Base-by-base conservation (phyloP, 148 eudicot species). In the Polygonum maritimum region DNA sequence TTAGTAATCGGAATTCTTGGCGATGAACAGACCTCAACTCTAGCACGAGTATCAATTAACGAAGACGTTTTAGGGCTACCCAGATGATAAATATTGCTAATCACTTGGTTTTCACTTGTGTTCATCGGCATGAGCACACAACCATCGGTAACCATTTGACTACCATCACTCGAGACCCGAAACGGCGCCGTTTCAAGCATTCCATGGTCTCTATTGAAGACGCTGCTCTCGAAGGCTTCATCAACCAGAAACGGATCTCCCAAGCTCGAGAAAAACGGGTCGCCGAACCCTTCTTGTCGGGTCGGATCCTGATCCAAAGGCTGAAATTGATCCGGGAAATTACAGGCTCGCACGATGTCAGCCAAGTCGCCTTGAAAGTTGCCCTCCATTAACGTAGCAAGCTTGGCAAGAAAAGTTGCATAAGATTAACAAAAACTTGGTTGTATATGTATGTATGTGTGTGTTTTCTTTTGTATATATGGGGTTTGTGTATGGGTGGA, bases 361-460 rank as follows among this genome's bases (percentile, higher is more conserved):
- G 82, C 74, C 78, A 87, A 82, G 79, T 87, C 90, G 5, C 90
- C 90, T 65, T 80, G 83, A 67, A 76, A 83, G 71, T 85, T 85
- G 41, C 84, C 88, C 87, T 54, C 60, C 60, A 54, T 54, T 16
- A 18, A 18, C 1, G 45, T 41, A 6, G 47, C 47, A 44, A 44
- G 47, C 47, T 44, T 7, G 2, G 60, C 60, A 18, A n/a, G 26
- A 5, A 54, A 16, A 4, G 10, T 47, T 47, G 49, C 49, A 47
- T 47, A 47, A 12, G 13, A 48, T 13, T 48, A 48, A 48, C 15
- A 10, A 41, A 41, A 5, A 41, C 45, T 45, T 39, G 41, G 41
- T 39, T 39, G 41, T 39, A 39, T 39, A 39, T 39, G 41, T 39
- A 7, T 39, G 0, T n/a, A n/a, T 26, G 31, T 26, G 31, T 26